These are phyloP conservation scores for Lithocarpus polystachyus DNA, from an alignment of 306 rosid genomes.

Conservation along the genomic window DNA sequence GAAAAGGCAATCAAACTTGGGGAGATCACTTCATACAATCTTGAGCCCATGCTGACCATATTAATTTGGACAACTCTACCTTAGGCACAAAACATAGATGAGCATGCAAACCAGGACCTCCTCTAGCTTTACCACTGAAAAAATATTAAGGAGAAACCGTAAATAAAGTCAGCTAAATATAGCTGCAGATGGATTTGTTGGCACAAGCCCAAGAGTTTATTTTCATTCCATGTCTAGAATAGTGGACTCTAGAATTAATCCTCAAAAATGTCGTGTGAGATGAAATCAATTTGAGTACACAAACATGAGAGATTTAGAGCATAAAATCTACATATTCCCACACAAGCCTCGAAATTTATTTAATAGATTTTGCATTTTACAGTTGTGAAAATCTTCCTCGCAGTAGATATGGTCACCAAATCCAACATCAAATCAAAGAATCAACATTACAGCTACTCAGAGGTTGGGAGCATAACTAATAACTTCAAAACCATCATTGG, in stretches of 20 bases:
- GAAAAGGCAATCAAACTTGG: not conserved
- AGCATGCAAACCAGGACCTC: too few species aligned
- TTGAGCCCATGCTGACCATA: too few species aligned
- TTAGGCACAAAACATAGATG: too few species aligned
- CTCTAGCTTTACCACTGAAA: too few species aligned
- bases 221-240: not conserved
- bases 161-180: not conserved
- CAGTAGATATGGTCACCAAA: not conserved
- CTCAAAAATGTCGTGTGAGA: not conserved
- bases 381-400: not conserved
- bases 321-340: not conserved
- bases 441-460: constrained; percentile 17
- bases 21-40: too few species aligned
- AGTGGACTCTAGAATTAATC: not conserved
- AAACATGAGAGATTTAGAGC: not conserved
- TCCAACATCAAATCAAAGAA: constrained; percentile 15
- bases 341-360: not conserved
- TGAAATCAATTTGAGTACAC: not conserved
- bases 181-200: not conserved
- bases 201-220: not conserved
- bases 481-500: constrained; percentile 36
- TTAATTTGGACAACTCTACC: too few species aligned
- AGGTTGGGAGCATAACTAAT: constrained; percentile 30
- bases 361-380: not conserved
- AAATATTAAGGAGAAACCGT: too few species aligned